phyloP scores from a whole-genome alignment of 2,329 filamentous ascomycete genomes.

The Venturia oleaginea region DNA sequence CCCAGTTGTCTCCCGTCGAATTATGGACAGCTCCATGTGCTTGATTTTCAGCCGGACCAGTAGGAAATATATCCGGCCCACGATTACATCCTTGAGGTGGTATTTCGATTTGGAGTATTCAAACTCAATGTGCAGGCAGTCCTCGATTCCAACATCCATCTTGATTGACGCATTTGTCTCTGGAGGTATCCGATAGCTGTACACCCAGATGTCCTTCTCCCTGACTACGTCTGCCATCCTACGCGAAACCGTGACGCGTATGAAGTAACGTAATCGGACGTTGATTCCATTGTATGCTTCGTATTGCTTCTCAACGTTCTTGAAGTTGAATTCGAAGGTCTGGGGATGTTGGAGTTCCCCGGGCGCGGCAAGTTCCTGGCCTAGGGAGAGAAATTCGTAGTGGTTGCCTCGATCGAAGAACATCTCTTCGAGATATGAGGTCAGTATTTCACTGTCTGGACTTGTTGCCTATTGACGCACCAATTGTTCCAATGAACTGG shows the following conservation, averaged over 20 bases:
- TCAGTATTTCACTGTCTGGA: background rate
- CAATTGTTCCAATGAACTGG: slow-evolving; percentile 98
- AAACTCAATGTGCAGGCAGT: slow-evolving; percentile 98
- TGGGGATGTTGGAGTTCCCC: slow-evolving; percentile 98
- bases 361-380: slow-evolving; percentile 91
- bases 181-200: slow-evolving; percentile 93
- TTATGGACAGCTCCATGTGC: slow-evolving; percentile 98
- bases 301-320: slow-evolving; percentile 99
- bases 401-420: slow-evolving; percentile 99
- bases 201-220: slow-evolving; percentile 99
- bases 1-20: slow-evolving; percentile 90
- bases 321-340: slow-evolving; percentile 99
- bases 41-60: slow-evolving; percentile 97
- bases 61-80: slow-evolving; percentile 96
- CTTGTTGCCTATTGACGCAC: slow-evolving; percentile 35
- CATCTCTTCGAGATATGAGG: slow-evolving; percentile 61
- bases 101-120: slow-evolving; percentile 99
- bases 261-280: slow-evolving; percentile 96
- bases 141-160: slow-evolving; percentile 99
- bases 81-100: slow-evolving; percentile 97
- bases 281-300: slow-evolving; percentile 99
- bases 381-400: slow-evolving; percentile 96
- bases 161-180: slow-evolving; percentile 99
- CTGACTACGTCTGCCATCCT: slow-evolving; percentile 97
- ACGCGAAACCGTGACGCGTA: slow-evolving; percentile 90